Evolutionary conservation across 1,284 basidiomycete genomes (phyloP).

Genomic region (Cryptococcus sp.): DNA sequence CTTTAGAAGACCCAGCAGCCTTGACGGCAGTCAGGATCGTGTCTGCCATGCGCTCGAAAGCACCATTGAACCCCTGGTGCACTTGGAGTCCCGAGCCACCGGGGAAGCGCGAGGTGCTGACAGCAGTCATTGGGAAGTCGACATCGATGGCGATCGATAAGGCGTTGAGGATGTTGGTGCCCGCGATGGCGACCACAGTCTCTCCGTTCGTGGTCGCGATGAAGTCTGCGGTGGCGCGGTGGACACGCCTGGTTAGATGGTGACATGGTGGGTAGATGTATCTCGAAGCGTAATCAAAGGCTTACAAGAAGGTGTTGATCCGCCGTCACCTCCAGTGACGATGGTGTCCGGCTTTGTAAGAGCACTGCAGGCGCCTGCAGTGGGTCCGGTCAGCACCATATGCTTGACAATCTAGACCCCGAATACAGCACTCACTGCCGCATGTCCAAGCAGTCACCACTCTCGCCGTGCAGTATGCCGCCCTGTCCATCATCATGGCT

Average conservation of each 20-base stretch:
- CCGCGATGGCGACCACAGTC: conserved; percentile 21
- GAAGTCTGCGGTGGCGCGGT: conserved; percentile 8
- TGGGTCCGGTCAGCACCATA: neutral
- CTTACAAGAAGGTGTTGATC: conserved; percentile 15
- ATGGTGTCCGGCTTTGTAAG: conserved; percentile 10
- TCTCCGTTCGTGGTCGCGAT: conserved; percentile 9
- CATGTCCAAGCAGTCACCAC: conserved; percentile 7
- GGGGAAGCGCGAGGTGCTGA: conserved; percentile 16
- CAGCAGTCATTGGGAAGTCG: conserved; percentile 12
- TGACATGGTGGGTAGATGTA: neutral
- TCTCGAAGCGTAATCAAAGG: neutral
- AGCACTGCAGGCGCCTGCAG: conserved; percentile 11
- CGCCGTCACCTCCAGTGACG: conserved; percentile 21
- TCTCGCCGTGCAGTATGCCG: conserved; percentile 7
- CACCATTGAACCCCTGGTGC: conserved; percentile 26
- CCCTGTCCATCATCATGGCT: neutral
- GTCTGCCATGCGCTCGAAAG: conserved; percentile 18
- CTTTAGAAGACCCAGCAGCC: conserved; percentile 9
- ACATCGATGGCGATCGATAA: conserved; percentile 22
- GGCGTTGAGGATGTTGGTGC: conserved; percentile 15
- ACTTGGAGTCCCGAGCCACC: conserved; percentile 8
- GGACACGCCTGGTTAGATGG: neutral
- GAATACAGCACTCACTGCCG: neutral
- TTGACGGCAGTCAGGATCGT: conserved; percentile 8
- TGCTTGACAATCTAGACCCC: neutral